Base-by-base conservation (phyloP, 495 filamentous ascomycete species). In the Lophiotrema nucula region DNA sequence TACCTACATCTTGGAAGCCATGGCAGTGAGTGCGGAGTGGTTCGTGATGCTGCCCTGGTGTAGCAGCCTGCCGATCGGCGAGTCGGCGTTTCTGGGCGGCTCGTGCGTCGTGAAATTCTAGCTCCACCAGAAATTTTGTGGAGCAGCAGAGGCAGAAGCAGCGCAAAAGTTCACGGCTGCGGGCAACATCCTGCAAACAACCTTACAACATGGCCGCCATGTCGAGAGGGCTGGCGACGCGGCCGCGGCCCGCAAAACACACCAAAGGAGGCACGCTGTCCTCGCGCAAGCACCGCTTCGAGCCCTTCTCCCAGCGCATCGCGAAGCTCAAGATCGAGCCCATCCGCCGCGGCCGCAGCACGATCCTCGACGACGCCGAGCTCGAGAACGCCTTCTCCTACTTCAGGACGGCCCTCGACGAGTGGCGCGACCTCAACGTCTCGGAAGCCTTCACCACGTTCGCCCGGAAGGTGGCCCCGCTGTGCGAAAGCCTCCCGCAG, bases 281-380 rank as follows among this genome's bases (percentile, higher is more conserved):
- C 26, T 84, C 84, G 60, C 91, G 88, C 63, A 84, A 86, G 26
- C 88, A 96, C 70, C 80, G 87, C 71, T 97, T 90, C 80, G 88
- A 99, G 76, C 83, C 85, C 45, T 99, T 99, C 73, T 90, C 88
- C 31, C 78, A 85, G 71, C 95, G 96, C 69, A 89, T 99, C 68
- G 83, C 90, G 61, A 96, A 93, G 71, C 78, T 97, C 70, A 92
- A 83, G 68, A 87, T 99, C 76, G 92, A 97, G 67, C 92, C 93
- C 19, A 82, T 97, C 61, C 88, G 92, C 62, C 83, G 83, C 73
- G 86, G 90, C 60, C 89, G 91, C 70, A 84, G 84, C 52, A 80
- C 88, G 67, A 89, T 89, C 66, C 84, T 89, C 71, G 87, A 90
- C 66, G 78, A 85, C 71, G 86, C 85, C 72, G 84, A 86, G 64